Percentiles rank a stretch among this genome's conserved stretches.
These are phyloP conservation scores for Neurospora sp. DNA, from an alignment of 495 filamentous ascomycete genomes.

Conservation along the genomic window DNA sequence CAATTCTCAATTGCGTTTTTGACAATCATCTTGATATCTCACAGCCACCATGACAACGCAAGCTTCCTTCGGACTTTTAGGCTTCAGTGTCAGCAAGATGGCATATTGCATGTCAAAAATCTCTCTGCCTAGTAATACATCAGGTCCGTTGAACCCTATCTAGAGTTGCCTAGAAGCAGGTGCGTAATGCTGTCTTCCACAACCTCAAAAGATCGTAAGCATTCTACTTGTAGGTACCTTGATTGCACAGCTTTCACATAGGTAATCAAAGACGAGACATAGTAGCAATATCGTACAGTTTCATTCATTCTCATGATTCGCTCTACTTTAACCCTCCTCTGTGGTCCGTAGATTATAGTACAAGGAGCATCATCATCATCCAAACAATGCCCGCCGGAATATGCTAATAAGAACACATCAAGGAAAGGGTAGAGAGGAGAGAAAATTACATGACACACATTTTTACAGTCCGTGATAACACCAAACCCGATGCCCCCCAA, in stretches of 20 bases:
- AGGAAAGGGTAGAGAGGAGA: slow-evolving; percentile 23
- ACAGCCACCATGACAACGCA: neutral
- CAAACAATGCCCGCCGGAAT: slow-evolving; percentile 7
- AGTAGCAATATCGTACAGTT: neutral
- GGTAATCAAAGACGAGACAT: neutral
- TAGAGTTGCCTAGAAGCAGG: neutral
- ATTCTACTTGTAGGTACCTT: neutral
- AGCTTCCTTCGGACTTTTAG: neutral
- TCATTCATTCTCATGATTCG: neutral
- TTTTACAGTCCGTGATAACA: slow-evolving; percentile 23
- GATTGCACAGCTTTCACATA: neutral
- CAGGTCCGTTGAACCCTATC: neutral
- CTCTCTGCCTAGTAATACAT: neutral
- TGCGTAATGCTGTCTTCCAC: neutral
- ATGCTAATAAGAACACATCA: slow-evolving; percentile 16
- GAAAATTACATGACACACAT: slow-evolving; percentile 20
- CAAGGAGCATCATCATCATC: slow-evolving; percentile 9
- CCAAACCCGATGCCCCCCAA: slow-evolving; percentile 22
- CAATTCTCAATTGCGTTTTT: neutral
- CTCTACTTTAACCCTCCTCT: slow-evolving; percentile 20
- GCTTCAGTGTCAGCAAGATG: neutral
- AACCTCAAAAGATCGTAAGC: neutral
- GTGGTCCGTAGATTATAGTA: slow-evolving; percentile 18
- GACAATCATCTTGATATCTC: neutral
- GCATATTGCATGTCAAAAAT: neutral